Evolutionary conservation across 208 protist species (phyloP).

Genomic region (Acanthamoeba healyi): DNA sequence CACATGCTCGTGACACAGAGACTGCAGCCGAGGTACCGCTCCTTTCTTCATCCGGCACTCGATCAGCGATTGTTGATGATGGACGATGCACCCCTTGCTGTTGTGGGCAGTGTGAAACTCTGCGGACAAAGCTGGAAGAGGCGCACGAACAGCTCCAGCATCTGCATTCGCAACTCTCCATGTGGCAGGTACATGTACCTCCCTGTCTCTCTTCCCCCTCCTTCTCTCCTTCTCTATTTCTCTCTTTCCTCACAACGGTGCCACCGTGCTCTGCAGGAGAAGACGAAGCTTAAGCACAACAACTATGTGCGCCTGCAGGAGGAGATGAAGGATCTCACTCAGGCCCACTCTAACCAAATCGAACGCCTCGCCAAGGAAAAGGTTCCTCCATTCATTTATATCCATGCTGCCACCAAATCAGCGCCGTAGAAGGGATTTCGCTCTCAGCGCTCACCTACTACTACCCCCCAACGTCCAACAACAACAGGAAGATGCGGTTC

Average conservation of each 20-base stretch:
- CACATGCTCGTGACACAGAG: not conserved
- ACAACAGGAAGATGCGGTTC: not conserved
- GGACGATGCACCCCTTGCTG: not conserved
- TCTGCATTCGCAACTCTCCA: not conserved
- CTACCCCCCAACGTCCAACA: not conserved
- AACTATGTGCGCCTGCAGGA: constrained; percentile 47
- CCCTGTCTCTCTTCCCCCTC: not conserved
- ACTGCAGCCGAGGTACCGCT: not conserved
- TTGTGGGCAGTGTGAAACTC: not conserved
- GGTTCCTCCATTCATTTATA: no score
- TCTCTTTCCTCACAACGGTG: not conserved
- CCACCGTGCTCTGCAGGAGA: not conserved
- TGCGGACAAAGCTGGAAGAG: not conserved
- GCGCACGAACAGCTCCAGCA: not conserved
- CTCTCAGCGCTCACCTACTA: no score
- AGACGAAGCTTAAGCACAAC: constrained; percentile 33
- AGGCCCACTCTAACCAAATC: not conserved
- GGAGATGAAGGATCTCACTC: constrained; percentile 25
- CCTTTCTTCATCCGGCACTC: no score
- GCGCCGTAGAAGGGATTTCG: no score
- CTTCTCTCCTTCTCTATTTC: not conserved
- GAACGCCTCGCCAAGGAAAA: constrained; percentile 11
- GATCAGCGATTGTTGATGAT: not conserved
- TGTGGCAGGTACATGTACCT: not conserved
- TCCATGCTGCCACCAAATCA: no score